Evolutionary conservation across 495 filamentous ascomycete genomes (phyloP).

Genomic region (Talaromyces proteolyticus): DNA sequence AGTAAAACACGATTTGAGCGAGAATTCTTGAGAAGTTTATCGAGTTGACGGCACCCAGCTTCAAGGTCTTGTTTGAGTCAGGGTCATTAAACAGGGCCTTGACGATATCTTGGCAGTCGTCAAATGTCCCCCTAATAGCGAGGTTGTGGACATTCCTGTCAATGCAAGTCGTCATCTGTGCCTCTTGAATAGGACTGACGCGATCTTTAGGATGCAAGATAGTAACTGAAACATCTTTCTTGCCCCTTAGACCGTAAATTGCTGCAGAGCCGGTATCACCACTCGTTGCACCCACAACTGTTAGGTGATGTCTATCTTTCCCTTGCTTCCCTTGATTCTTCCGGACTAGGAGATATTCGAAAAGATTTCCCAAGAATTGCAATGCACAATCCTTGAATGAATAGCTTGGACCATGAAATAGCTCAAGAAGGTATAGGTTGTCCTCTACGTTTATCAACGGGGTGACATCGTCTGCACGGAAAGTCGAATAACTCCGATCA

Average conservation of each 20-base stretch:
- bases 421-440: slow-evolving; percentile 76
- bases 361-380: slow-evolving; percentile 89
- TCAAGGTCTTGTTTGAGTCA: slow-evolving; percentile 63
- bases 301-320: slow-evolving; percentile 68
- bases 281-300: slow-evolving; percentile 85
- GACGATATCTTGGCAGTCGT: slow-evolving; percentile 94
- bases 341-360: slow-evolving; percentile 89
- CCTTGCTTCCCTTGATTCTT: slow-evolving; percentile 72
- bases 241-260: slow-evolving; percentile 94
- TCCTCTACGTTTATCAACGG: slow-evolving; percentile 63
- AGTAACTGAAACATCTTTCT: slow-evolving; percentile 90
- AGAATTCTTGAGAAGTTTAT: slow-evolving; percentile 91
- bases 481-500: slow-evolving; percentile 74
- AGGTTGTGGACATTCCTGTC: slow-evolving; percentile 88
- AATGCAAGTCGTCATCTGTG: slow-evolving; percentile 88
- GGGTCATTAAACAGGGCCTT: slow-evolving; percentile 87
- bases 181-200: slow-evolving; percentile 82
- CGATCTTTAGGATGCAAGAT: slow-evolving; percentile 83
- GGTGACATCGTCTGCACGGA: slow-evolving; percentile 67
- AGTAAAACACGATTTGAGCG: slow-evolving; percentile 92
- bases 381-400: slow-evolving; percentile 82
- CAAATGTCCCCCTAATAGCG: slow-evolving; percentile 80
- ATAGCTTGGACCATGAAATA: slow-evolving; percentile 97
- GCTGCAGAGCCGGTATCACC: slow-evolving; percentile 94
- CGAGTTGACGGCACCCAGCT: slow-evolving; percentile 81